phyloP scores from a whole-genome alignment of 2,329 filamentous ascomycete genomes.

The Trichoderma harzianum region DNA sequence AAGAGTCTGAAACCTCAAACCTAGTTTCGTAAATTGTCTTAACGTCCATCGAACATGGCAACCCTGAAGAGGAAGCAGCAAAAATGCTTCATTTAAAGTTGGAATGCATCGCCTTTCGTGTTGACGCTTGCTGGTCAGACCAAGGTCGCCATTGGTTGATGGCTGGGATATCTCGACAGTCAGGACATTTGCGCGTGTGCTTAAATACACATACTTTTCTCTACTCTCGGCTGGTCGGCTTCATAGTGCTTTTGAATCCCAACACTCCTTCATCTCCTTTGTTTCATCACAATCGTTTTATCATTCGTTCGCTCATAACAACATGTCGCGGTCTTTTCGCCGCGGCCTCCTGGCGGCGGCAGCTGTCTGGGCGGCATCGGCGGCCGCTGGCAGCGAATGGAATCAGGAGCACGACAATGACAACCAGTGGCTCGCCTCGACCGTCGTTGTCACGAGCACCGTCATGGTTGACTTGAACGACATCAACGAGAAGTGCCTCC shows the following conservation, averaged over 20 bases:
- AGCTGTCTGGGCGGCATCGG: constrained; percentile 10
- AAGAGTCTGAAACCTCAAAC: background rate
- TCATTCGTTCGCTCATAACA: background rate
- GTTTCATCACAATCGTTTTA: background rate
- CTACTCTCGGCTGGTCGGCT: background rate
- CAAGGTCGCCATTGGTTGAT: background rate
- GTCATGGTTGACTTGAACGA: constrained; percentile 4
- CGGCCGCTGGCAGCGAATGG: constrained; percentile 3
- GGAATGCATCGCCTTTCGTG: constrained; percentile 7
- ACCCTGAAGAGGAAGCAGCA: constrained; percentile 4
- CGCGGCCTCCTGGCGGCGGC: constrained; percentile 9
- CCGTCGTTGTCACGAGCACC: constrained; percentile 2
- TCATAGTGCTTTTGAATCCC: background rate
- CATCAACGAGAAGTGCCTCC: background rate
- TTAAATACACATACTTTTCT: constrained; percentile 9
- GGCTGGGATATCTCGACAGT: background rate
- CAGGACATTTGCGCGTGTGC: background rate
- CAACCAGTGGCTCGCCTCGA: constrained; percentile 9
- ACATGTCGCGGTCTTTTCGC: constrained; percentile 11
- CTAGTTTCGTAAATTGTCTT: background rate
- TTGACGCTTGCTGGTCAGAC: background rate
- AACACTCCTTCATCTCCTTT: background rate
- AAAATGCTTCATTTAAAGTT: constrained; percentile 14
- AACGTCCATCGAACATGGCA: background rate
- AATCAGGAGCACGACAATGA: background rate